Base-by-base conservation (phyloP, 179 eudicot species). In the Patellifolia procumbens region DNA sequence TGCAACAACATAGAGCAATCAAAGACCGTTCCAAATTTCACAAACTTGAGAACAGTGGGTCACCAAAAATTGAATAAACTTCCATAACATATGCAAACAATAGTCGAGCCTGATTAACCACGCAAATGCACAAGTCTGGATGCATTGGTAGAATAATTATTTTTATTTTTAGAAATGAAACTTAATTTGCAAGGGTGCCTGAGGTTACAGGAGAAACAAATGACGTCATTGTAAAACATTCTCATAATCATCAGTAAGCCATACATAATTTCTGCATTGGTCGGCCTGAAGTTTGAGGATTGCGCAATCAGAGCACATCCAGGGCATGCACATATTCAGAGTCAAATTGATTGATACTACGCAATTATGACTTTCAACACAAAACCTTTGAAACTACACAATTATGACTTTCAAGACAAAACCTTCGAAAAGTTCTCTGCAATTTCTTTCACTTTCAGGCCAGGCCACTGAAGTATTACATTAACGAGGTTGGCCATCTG, bases 401-500 rank as follows among this genome's bases (percentile, higher is more conserved):
- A n/a, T n/a, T n/a, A n/a, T n/a, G n/a, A n/a, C n/a, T n/a, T n/a
- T n/a, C n/a, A n/a, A n/a, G n/a, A n/a, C n/a, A n/a, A 60, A 84
- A 92, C 98, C 97, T 89, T 92, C 70, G 97, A 91, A 79, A 94
- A 94, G 75, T 73, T 86, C 81, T 89, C 92, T 45, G 97, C 91
- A 81, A 91, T 86, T 81, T 92, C 92, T 82, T 89, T 92, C 31
- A 91, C 75, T 70, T 83, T 78, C 77, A 87, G 79, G 73, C 79
- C 87, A 63, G 93, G 90, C 88, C 89, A 83, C 63, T 86, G 88
- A 76, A 92, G 93, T 74, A 89, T 87, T 76, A 76, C 80, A 51
- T 69, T 85, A 45, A 94, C 92, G 80, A 92, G 97, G 79, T 87
- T 92, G 76, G 97, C 98, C 98, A 94, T 92, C 86, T 94, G 98